These are phyloP conservation scores for Trypanosoma mega DNA, from an alignment of 208 protist genomes.

Conservation along the genomic window DNA sequence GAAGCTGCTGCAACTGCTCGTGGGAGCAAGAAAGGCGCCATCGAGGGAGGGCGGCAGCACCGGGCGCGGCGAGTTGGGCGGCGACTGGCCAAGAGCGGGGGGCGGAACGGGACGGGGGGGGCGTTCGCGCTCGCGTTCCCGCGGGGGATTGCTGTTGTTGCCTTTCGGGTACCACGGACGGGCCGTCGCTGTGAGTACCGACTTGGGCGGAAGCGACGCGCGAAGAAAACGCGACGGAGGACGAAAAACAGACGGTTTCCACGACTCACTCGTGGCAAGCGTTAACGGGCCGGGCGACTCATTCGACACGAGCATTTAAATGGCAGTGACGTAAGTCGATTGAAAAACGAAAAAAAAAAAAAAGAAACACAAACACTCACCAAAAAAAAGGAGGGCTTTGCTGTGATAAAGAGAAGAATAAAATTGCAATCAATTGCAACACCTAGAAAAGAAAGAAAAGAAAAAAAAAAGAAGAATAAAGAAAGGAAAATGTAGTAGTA, in stretches of 20 bases:
- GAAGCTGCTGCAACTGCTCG: constrained; percentile 39
- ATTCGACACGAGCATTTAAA: neutral
- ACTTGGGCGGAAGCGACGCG: constrained; percentile 38
- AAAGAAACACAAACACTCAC: constrained; percentile 17
- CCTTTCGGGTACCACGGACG: constrained; percentile 50
- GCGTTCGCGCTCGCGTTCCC: constrained; percentile 23
- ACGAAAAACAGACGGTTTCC: constrained; percentile 64
- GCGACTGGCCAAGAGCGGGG: constrained; percentile 54
- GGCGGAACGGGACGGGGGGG: constrained; percentile 46
- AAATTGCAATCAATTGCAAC: no score
- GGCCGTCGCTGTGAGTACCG: constrained; percentile 45
- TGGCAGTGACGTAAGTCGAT: constrained; percentile 6
- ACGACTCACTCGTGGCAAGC: constrained; percentile 57
- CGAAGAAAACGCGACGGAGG: constrained; percentile 49
- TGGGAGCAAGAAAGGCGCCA: constrained; percentile 13
- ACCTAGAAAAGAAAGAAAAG: no score
- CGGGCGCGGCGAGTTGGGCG: neutral
- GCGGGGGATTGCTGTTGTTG: constrained; percentile 2
- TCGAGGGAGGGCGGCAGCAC: constrained; percentile 19
- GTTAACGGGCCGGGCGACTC: constrained; percentile 29
- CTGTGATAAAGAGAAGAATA: no score
- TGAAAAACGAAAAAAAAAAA: constrained; percentile 11
- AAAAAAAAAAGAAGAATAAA: constrained; percentile 25
- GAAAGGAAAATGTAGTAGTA: no score
- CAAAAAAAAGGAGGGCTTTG: constrained; percentile 6